Base-by-base conservation (phyloP, 352 stramenopile genomes). In the Phytophthora megakarya region DNA sequence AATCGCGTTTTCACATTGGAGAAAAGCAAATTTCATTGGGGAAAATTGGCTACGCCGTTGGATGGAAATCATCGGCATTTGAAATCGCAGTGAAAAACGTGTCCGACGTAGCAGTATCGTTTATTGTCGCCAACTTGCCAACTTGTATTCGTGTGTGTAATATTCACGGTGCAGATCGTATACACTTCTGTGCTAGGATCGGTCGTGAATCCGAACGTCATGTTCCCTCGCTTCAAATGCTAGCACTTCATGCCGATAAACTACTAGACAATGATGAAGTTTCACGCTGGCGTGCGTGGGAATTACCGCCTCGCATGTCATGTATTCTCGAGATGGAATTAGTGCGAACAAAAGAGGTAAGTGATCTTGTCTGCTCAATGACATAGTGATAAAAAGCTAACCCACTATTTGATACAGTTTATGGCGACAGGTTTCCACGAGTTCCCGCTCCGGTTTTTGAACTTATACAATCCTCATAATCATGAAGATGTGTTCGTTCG, bases 401-500 rank as follows among this genome's bases (percentile, higher is more conserved):
- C n/a, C 42, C 13, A 18, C 42, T 42, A 55, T 52, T 45, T 15
- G 33, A 19, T 47, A 25, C 39, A 88, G 81, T 66, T 73, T 50
- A 46, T 92, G 18, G 51, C 42, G 28, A 72, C 87, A 49, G 87
- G 87, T 16, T 21, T 69, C 1, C 73, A 92, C 39, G 75, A 86
- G 21, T 93, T 94, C 35, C 53, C 61, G 1, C 47, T 95, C 3
- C 76, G 76, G 3, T 74, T 96, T 49, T 75, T 86, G 16, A 96
- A 96, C 42, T 21, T 93, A n/a, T 68, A 73, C 43, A 96, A 96
- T 44, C 86, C 86, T 11, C 81, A 82, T 57, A 96, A 96, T 37
- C 72, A 86, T n/a, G 81, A 95, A 52, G 61, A 78, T 30, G 66
- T 93, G 9, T 32, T 67, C 11, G 69, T 93, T 37, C 73, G 69